Percentiles rank a stretch among this genome's conserved stretches.
These are phyloP conservation scores for Vitis amurensis DNA, from an alignment of 164 flowering plant genomes.

Conservation along the genomic window DNA sequence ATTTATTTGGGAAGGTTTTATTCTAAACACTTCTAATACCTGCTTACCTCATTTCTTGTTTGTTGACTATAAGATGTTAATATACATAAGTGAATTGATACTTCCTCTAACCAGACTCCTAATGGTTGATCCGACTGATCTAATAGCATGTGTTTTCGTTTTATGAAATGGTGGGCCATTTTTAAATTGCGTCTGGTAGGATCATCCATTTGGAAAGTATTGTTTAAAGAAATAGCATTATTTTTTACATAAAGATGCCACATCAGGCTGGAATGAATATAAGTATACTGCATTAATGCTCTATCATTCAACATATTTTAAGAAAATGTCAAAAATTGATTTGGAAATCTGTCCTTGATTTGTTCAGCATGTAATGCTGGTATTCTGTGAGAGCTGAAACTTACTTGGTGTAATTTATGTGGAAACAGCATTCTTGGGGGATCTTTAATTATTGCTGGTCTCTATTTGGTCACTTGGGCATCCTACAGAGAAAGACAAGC, in stretches of 20 bases:
- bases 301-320: too few relatives aligned
- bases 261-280: too few relatives aligned
- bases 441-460: slow-evolving; percentile 72
- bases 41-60: neutral
- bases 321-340: too few relatives aligned
- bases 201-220: too few relatives aligned
- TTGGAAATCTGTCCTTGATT: neutral
- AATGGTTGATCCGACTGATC: too few relatives aligned
- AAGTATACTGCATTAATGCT: too few relatives aligned
- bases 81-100: neutral
- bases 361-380: neutral
- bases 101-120: too few relatives aligned
- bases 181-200: neutral
- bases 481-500: slow-evolving; percentile 63
- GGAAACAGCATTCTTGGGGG: slow-evolving; percentile 84
- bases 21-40: neutral
- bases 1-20: slow-evolving; percentile 89
- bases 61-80: neutral
- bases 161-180: neutral
- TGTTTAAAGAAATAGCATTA: too few relatives aligned
- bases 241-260: too few relatives aligned
- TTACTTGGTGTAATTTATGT: slow-evolving; percentile 13
- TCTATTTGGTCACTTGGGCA: slow-evolving; percentile 97
- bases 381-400: neutral
- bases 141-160: too few relatives aligned